Percentiles rank a stretch among this genome's conserved stretches.
Evolutionary conservation across 306 rosid genomes (phyloP).

Genomic region (Potentilla sterilis): DNA sequence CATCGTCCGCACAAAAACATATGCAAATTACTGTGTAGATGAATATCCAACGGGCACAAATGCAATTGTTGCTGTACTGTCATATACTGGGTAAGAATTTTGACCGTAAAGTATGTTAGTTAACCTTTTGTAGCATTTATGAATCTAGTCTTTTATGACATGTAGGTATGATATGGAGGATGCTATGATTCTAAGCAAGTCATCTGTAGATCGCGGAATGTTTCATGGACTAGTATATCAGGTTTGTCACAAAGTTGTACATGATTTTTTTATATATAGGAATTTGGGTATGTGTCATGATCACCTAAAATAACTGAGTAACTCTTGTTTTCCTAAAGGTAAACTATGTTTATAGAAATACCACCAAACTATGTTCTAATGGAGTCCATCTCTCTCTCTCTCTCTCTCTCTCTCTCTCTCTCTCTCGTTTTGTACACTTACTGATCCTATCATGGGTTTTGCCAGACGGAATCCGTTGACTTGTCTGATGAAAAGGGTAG

Average conservation of each 20-base stretch:
- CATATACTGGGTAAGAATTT: constrained; percentile 86
- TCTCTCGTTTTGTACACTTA: neutral
- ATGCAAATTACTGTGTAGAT: constrained; percentile 61
- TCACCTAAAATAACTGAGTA: neutral
- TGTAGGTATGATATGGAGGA: constrained; percentile 96
- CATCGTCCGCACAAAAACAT: constrained; percentile 78
- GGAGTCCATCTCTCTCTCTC: neutral
- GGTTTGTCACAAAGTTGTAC: constrained; percentile 39
- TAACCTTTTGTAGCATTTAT: constrained; percentile 7
- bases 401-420: neutral
- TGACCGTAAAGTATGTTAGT: neutral
- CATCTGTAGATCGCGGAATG: constrained; percentile 98
- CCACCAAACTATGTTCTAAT: neutral
- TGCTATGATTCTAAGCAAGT: constrained; percentile 96
- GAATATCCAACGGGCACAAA: constrained; percentile 92
- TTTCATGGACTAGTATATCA: constrained; percentile 90
- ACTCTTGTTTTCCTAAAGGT: neutral
- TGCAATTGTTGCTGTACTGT: constrained; percentile 92
- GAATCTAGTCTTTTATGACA: constrained; percentile 24
- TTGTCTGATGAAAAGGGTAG: constrained; percentile 48
- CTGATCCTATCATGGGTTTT: constrained; percentile 16
- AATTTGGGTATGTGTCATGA: neutral
- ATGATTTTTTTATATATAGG: neutral
- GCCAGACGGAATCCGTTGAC: constrained; percentile 86
- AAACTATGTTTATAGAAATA: neutral